Evolutionary conservation across 257 asterid species (phyloP).

Genomic region (Solanum piurae): DNA sequence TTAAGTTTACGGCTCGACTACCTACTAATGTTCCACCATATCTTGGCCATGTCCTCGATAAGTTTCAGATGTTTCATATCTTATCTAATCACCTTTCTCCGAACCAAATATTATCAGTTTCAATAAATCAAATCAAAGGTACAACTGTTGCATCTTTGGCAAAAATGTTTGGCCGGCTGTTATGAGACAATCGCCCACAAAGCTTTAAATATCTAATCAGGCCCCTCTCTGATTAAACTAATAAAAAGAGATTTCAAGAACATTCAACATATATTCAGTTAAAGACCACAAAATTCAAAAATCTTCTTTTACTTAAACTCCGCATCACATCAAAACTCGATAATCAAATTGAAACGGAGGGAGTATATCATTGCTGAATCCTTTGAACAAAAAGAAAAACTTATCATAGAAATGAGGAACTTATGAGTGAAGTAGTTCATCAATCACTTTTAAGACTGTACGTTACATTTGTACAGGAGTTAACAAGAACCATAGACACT

Average conservation of each 20-base stretch:
- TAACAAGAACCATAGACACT: not conserved
- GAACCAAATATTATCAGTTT: not conserved
- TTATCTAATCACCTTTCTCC: not conserved
- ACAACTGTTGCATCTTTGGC: not conserved
- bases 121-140: not conserved
- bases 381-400: not conserved
- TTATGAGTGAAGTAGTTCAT: not conserved
- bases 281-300: not conserved
- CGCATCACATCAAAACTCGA: not conserved
- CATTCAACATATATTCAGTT: not conserved
- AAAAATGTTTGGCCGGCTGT: slow-evolving; percentile 9
- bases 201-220: not conserved
- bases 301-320: not conserved
- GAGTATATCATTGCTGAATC: not conserved
- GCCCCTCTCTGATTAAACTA: not conserved
- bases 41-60: not conserved
- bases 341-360: too few relatives aligned
- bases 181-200: not conserved
- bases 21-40: not conserved
- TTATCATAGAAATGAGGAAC: not conserved
- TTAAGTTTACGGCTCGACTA: too few relatives aligned
- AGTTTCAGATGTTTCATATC: not conserved
- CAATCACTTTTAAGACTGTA: not conserved
- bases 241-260: not conserved
- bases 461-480: not conserved